A percentile compares a stretch with the other conserved stretches of the same genome.
phyloP scores from a whole-genome alignment of 2,329 filamentous ascomycete species.

The Pseudogymnoascus destructans region DNA sequence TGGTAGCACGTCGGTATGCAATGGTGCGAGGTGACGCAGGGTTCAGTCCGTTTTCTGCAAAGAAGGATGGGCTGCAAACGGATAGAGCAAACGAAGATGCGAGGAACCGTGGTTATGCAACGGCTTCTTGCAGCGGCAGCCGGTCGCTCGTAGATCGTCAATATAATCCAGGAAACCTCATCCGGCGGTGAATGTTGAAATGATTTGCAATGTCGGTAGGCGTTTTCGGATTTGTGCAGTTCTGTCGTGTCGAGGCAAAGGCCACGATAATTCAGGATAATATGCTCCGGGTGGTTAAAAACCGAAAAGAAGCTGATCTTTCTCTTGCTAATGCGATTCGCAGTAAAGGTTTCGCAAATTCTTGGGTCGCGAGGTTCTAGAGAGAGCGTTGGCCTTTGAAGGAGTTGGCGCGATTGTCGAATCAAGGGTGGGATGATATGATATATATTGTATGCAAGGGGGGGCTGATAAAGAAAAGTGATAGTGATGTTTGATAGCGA shows the following conservation, averaged over 20 bases:
- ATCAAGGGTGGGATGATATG: not conserved
- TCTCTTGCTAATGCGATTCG: not conserved
- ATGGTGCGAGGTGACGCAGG: not conserved
- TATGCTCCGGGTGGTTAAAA: not conserved
- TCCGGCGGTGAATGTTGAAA: not conserved
- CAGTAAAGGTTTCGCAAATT: not conserved
- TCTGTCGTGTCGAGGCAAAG: not conserved
- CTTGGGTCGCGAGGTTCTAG: not conserved
- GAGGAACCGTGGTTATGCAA: not conserved
- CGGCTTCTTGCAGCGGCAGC: not conserved
- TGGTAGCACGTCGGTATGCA: not conserved
- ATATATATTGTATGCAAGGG: not conserved
- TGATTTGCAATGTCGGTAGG: not conserved
- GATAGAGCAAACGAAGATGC: not conserved
- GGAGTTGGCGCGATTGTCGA: not conserved
- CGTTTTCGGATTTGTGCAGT: not conserved
- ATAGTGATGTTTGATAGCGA: not conserved
- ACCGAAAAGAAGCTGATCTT: not conserved
- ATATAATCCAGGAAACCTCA: constrained; percentile 2
- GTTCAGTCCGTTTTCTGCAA: not conserved
- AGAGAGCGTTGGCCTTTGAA: not conserved
- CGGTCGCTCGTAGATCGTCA: not conserved
- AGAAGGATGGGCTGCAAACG: not conserved
- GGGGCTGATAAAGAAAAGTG: not conserved
- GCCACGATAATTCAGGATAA: not conserved